A percentile compares a stretch with the other conserved stretches of the same genome.
Conservation (phyloP, 2,329 filamentous ascomycete species). For the Trichoderma oligosporum region DNA sequence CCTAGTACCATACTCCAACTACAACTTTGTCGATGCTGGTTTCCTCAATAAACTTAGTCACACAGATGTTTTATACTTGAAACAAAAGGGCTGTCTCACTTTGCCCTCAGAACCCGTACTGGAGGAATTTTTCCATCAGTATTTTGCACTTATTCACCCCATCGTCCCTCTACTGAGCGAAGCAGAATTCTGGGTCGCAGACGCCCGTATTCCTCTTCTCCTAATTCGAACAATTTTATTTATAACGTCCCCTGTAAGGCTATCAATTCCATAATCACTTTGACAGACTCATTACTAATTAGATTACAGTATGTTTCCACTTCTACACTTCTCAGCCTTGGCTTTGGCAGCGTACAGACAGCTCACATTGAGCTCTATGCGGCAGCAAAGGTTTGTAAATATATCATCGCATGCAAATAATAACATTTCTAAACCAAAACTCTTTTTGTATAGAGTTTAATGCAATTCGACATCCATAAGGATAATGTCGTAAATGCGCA, state of each 20-base stretch:
- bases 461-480: conserved; percentile 12
- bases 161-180: conserved; percentile 10
- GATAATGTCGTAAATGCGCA: conserved; percentile 10
- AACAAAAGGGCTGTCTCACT: conserved; percentile 6
- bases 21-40: conserved; percentile 14
- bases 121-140: conserved; percentile 13
- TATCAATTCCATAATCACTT: not conserved
- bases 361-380: conserved; percentile 12
- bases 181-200: conserved; percentile 11
- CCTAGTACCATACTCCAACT: conserved; percentile 3
- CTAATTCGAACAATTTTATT: conserved; percentile 9
- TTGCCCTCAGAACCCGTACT: not conserved
- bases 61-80: conserved; percentile 5
- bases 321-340: conserved; percentile 5
- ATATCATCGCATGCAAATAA: too few relatives aligned
- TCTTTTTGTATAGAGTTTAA: not conserved
- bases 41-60: conserved; percentile 5
- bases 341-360: conserved; percentile 3
- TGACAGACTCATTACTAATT: not conserved
- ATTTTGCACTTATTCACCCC: conserved; percentile 11
- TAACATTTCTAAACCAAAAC: not conserved
- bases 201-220: conserved; percentile 8
- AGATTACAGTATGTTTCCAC: not conserved
- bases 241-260: conserved; percentile 9
- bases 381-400: not conserved